Percentiles rank a stretch among this genome's conserved stretches.
phyloP scores from a whole-genome alignment of 805 yeast genomes.

The Sugiyamaella valdiviana region DNA sequence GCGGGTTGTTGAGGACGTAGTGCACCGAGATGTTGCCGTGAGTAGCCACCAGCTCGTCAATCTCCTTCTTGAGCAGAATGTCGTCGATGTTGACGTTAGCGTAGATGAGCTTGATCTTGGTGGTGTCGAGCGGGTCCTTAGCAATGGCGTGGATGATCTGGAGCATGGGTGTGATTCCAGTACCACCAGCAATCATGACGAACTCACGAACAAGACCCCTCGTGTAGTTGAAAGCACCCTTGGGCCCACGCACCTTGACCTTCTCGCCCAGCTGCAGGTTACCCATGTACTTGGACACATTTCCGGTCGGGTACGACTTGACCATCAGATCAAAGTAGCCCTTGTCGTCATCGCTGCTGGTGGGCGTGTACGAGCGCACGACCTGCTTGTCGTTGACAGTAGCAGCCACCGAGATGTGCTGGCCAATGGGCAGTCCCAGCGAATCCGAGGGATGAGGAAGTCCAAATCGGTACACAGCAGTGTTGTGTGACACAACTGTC shows the following conservation, averaged over 20 bases:
- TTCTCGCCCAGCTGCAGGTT: slow-evolving; percentile 69
- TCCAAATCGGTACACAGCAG: slow-evolving; percentile 75
- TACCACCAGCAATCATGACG: slow-evolving; percentile 94
- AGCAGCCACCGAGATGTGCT: slow-evolving; percentile 80
- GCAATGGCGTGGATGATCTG: slow-evolving; percentile 76
- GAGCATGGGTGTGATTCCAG: slow-evolving; percentile 94
- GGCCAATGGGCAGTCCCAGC: slow-evolving; percentile 89
- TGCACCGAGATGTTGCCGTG: slow-evolving; percentile 53
- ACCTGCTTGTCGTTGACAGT: slow-evolving; percentile 73
- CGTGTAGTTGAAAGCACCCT: slow-evolving; percentile 77
- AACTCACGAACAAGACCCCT: slow-evolving; percentile 68
- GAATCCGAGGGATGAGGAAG: slow-evolving; percentile 69
- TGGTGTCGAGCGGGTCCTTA: slow-evolving; percentile 66
- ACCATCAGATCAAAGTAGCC: slow-evolving; percentile 82
- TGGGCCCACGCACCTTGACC: slow-evolving; percentile 76
- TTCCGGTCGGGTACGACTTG: slow-evolving; percentile 80
- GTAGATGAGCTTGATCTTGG: slow-evolving; percentile 66
- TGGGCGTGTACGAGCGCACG: slow-evolving; percentile 85
- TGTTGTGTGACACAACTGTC: slow-evolving; percentile 71
- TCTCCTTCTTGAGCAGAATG: slow-evolving; percentile 71
- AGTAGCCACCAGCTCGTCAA: slow-evolving; percentile 54
- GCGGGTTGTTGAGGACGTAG: slow-evolving; percentile 66
- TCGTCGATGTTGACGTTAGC: slow-evolving; percentile 78
- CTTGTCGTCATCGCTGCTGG: slow-evolving; percentile 50
- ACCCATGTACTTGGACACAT: slow-evolving; percentile 69